A percentile compares a stretch with the other conserved stretches of the same genome.
phyloP scores from a whole-genome alignment of 768 basidiomycete genomes.

The Termitomyces titanicus region DNA sequence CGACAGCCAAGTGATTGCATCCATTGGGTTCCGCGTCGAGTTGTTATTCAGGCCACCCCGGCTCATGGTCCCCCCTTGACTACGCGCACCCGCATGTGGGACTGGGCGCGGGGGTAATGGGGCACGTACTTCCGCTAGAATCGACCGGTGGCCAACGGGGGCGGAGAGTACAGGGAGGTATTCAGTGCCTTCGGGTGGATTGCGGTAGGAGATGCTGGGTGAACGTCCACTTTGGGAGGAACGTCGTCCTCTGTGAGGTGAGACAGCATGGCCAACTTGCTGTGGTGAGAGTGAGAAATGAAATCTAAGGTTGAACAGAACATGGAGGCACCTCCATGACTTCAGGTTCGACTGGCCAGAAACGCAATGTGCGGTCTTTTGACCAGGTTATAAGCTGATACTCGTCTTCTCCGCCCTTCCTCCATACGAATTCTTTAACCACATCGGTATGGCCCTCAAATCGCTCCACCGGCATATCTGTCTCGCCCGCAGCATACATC shows the following conservation, averaged over 20 bases:
- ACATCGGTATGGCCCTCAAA: constrained; percentile 92
- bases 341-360: constrained; percentile 82
- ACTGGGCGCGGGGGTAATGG: constrained; percentile 12
- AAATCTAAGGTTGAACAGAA: background rate
- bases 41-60: constrained; percentile 47
- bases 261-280: constrained; percentile 47
- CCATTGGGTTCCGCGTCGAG: constrained; percentile 42
- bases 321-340: constrained; percentile 54
- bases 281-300: constrained; percentile 20
- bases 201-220: constrained; percentile 48
- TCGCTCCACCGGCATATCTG: constrained; percentile 53
- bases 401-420: constrained; percentile 55
- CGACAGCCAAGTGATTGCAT: constrained; percentile 68
- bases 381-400: constrained; percentile 70
- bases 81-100: constrained; percentile 10
- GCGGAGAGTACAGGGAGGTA: constrained; percentile 54
- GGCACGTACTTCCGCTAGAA: constrained; percentile 70
- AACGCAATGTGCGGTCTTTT: constrained; percentile 85
- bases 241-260: constrained; percentile 28
- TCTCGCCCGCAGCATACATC: constrained; percentile 60
- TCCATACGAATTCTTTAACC: constrained; percentile 98
- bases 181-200: constrained; percentile 39
- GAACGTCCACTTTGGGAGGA: constrained; percentile 20
- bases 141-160: constrained; percentile 61
- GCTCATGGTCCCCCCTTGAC: constrained; percentile 43